Conservation (phyloP, 2,329 filamentous ascomycete genomes). For the Stenocarpella maydis region DNA sequence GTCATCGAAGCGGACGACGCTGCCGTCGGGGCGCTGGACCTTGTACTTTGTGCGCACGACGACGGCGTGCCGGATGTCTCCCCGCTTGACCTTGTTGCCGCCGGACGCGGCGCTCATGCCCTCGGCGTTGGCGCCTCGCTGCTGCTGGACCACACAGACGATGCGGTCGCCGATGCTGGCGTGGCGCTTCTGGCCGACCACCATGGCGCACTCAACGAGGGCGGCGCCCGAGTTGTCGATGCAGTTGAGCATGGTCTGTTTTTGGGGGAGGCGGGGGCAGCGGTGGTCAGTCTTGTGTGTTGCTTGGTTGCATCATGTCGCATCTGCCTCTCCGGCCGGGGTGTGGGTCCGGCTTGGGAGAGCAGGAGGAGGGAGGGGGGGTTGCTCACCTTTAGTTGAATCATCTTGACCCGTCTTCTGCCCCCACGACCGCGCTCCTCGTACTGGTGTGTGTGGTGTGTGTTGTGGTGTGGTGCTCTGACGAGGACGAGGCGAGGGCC, state of each 20-base stretch:
- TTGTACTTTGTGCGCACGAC: constrained; percentile 92
- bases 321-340: background rate
- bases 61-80: constrained; percentile 95
- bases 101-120: constrained; percentile 75
- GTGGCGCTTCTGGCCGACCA: constrained; percentile 87
- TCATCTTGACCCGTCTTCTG: constrained; percentile 70
- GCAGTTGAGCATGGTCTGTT: constrained; percentile 94
- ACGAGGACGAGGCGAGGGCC: background rate
- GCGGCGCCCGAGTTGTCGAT: constrained; percentile 99
- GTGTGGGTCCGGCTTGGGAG: too few relatives aligned
- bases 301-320: constrained; percentile 33
- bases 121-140: constrained; percentile 79
- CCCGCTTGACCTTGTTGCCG: constrained; percentile 92
- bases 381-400: constrained; percentile 79
- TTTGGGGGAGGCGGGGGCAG: background rate
- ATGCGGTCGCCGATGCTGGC: constrained; percentile 96
- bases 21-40: constrained; percentile 86
- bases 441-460: background rate
- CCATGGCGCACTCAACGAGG: constrained; percentile 93
- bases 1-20: constrained; percentile 92
- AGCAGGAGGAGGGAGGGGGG: background rate
- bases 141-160: constrained; percentile 96
- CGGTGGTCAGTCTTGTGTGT: background rate
- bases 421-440: constrained; percentile 35
- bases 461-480: constrained; percentile 10